Evolutionary conservation across 1,139 yeast species (phyloP).

Genomic region (Schizosaccharomyces versatilis): DNA sequence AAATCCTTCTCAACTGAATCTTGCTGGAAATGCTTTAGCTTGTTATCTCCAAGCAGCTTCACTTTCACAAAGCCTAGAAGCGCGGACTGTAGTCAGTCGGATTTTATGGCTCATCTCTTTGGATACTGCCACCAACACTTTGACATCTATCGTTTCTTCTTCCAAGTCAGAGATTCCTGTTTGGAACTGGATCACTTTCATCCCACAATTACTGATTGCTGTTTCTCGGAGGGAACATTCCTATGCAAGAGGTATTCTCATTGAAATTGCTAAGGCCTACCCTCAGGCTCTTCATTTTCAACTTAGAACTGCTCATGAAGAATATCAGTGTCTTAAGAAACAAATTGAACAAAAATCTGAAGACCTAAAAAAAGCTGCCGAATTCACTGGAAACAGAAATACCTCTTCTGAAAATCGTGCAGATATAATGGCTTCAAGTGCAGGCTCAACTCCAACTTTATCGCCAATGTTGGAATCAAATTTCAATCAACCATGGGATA

Average conservation of each 20-base stretch:
- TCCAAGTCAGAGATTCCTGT: constrained; percentile 93
- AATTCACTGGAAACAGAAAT: no score
- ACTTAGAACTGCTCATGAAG: constrained; percentile 83
- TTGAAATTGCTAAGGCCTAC: constrained; percentile 80
- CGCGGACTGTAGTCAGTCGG: constrained; percentile 69
- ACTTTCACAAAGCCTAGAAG: constrained; percentile 73
- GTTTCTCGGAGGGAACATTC: constrained; percentile 79
- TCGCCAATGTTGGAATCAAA: no score
- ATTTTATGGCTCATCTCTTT: constrained; percentile 82
- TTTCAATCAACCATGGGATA: constrained; percentile 70
- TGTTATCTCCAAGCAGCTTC: constrained; percentile 97
- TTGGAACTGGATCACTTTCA: constrained; percentile 97
- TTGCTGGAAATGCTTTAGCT: constrained; percentile 87
- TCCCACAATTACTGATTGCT: constrained; percentile 80
- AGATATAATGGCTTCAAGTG: no score
- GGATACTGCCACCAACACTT: constrained; percentile 65
- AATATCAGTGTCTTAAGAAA: constrained; percentile 66
- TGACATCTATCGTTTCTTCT: constrained; percentile 71
- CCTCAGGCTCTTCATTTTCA: constrained; percentile 97
- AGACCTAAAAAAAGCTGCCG: no score
- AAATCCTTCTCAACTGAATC: constrained; percentile 57
- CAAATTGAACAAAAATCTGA: constrained; percentile 21
- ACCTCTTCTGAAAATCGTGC: no score
- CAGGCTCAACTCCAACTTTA: no score
- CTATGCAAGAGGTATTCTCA: constrained; percentile 65